Base-by-base conservation (phyloP, 768 basidiomycete genomes). In the Ephemerocybe angulata region DNA sequence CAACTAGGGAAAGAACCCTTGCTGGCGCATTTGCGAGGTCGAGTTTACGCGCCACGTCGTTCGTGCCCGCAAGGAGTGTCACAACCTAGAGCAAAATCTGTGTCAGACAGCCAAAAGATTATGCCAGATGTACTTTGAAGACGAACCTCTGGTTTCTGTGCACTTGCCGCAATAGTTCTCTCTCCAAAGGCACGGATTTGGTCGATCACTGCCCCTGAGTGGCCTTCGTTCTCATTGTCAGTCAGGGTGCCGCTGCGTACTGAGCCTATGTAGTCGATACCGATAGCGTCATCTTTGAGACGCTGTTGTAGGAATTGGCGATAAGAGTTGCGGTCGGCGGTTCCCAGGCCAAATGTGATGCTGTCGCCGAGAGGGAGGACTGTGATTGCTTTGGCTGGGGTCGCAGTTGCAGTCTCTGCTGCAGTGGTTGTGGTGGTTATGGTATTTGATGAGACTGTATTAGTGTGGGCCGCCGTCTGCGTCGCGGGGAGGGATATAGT, bases 321-420 rank as follows among this genome's bases (percentile, higher is more conserved):
- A 21, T 48, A 48, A 8, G 46, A 48, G 25, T 48, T 48, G 28
- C 12, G 12, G 46, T 48, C 46, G 24, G 17, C 21, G 28, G 21
- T 30, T 24, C 46, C 46, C 27, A 48, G 17, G 22, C 46, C 46
- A 28, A 48, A 48, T 11, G 46, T 48, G 28, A 48, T 48, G 46
- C 46, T 48, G 27, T 48, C 46, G 27, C 46, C 46, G 21, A 48
- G 46, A 7, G 46, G 46, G 17, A 48, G 28, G 21, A 30, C 28
- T 7, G 4, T 48, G 46, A 48, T 48, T 21, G 19, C 33, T 17
- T 35, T n/a, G n/a, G n/a, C n/a, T n/a, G n/a, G n/a, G n/a, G n/a
- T n/a, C n/a, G n/a, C n/a, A n/a, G 33, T 8, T 35, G 8, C 33
- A 35, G 8, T 35, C 33, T 35, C 33, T 35, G 33, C 33, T 35